These are phyloP conservation scores for Phytopythium kandeliae DNA, from an alignment of 352 stramenopile genomes.

Conservation along the genomic window DNA sequence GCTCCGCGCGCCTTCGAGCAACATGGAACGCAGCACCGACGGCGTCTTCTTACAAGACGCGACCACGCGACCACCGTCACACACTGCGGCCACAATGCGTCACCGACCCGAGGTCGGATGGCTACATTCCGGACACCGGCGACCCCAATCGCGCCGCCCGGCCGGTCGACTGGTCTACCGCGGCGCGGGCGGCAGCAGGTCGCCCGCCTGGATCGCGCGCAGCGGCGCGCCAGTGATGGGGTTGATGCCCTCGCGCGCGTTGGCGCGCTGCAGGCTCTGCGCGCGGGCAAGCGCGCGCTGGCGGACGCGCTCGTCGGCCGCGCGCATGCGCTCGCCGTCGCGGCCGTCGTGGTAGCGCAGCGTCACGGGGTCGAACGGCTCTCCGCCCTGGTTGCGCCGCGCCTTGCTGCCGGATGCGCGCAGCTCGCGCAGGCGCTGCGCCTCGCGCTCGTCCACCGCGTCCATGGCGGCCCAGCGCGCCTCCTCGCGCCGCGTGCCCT, in stretches of 20 bases:
- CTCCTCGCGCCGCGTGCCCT: slow-evolving; percentile 65
- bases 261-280: slow-evolving; percentile 78
- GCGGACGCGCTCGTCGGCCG: slow-evolving; percentile 64
- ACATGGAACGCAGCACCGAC: no score
- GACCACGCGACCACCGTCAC: no score
- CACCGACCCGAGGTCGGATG: no score
- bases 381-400: slow-evolving; percentile 80
- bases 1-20: no score
- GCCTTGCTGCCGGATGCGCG: slow-evolving; percentile 72
- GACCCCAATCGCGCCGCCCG: no score
- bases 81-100: no score
- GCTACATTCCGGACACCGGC: no score
- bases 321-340: slow-evolving; percentile 64
- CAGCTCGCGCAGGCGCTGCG: slow-evolving; percentile 54
- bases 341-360: slow-evolving; percentile 85
- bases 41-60: no score
- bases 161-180: background rate
- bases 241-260: slow-evolving; percentile 77
- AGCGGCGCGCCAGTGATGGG: slow-evolving; percentile 79
- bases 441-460: slow-evolving; percentile 45
- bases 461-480: slow-evolving; percentile 86
- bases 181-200: slow-evolving; percentile 45
- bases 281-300: slow-evolving; percentile 70
- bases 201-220: slow-evolving; percentile 32
- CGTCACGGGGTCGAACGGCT: slow-evolving; percentile 86